Evolutionary conservation across 805 yeast genomes (phyloP), one percentile per base, ranked within the genome.

Genomic region (Metschnikowia henanensis): DNA sequence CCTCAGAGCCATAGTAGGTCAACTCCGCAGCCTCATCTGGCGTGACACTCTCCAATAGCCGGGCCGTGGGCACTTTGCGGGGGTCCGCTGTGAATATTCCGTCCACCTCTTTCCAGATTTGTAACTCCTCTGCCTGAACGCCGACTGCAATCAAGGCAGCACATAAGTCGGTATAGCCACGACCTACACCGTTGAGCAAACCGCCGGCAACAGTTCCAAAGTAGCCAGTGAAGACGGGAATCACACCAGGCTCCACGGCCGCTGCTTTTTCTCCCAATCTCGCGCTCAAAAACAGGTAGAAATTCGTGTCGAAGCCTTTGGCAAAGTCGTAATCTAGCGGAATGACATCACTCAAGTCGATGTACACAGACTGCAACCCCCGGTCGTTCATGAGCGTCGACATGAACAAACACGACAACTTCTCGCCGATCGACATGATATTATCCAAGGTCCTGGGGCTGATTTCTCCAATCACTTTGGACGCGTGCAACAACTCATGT

Each of bases 61-160:
- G 76, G 3, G 99, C 99, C 43, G 80, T 81, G 29, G 90, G 84
- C 22, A 94, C 98, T 58, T 94, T 94, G 49, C 99, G 76, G 31
- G 99, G 99, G 63, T 94, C 99, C 3, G 99, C 99, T 0, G 98
- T 91, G 72, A 94, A 94, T 30, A 94, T 94, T 57, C 99, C 99
- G 63, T 94, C 99, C 40, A 94, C 99, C 71, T 94, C 99, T 59
- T 94, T 94, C 99, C 99, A 94, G 38, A 94, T 88, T 70, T 94
- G 99, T 50, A 94, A 75, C 67, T 94, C 99, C 35, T 89, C 95
- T 5, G 98, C 97, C 50, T 76, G 80, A 38, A 85, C 67, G 1
- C 97, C 99, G 22, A 94, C 98, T 0, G 99, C 97, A 30, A 90
- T 79, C 59, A 94, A 75, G 1, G 98, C 99, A 16, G 99, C 99